Evolutionary conservation across 768 basidiomycete species (phyloP), one percentile per base, ranked within the genome.

Genomic region (Galerina marginata): DNA sequence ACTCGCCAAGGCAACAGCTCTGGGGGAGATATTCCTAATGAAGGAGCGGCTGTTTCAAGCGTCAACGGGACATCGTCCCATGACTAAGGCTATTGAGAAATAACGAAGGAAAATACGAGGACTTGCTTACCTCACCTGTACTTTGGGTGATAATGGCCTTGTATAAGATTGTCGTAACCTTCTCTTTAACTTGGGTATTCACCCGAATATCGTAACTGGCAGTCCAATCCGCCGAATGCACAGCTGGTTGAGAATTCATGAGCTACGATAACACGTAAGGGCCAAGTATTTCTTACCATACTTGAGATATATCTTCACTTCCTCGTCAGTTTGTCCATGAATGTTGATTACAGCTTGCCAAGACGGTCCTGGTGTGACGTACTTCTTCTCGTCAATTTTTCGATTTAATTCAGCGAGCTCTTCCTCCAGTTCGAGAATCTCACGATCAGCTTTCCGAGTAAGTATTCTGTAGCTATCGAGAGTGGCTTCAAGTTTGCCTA

Each of bases 191-290:
- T 26, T 75, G 61, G 45, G 71, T 78, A 42, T 80, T 67, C 3
- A 76, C 78, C 1, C 79, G 74, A n/a, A 79, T 72, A 55, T 80
- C 76, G 37, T 81, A 81, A 11, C 56, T 59, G 2, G 79, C 69
- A 6, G 44, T 63, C 78, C 79, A 81, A 37, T 56, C 66, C 0
- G 74, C 74, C 9, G 16, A 9, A 20, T 25, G 4, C 7, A 56
- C 61, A 55, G 12, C 56, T 47, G 47, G 3, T 4, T 16, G 20
- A 14, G n/a, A 46, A 29, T 16, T 15, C 11, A 37, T n/a, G 15
- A 25, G 20, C 11, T 6, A n/a, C 4, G 15, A 44, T 10, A n/a
- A 33, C 43, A 37, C 2, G 42, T 9, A 37, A 33, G 16, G 4
- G n/a, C 12, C 33, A 16, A 26, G 5, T 20, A 12, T 1, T 4